Evolutionary conservation across 257 asterid genomes (phyloP).

Genomic region (Plantago major): DNA sequence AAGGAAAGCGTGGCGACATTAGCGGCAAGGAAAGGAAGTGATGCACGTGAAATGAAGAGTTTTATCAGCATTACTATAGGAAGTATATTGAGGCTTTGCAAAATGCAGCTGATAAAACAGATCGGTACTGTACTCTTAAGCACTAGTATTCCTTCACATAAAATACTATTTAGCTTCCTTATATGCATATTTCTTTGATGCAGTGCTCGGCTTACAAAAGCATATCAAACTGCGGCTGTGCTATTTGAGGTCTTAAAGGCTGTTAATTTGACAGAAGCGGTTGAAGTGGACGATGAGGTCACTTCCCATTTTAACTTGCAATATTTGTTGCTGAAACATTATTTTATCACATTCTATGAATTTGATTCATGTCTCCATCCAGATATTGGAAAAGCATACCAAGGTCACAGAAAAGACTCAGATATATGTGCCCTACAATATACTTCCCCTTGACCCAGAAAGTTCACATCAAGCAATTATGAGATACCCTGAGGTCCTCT

Average conservation of each 20-base stretch:
- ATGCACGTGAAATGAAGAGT: slow-evolving; percentile 97
- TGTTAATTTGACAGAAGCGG: slow-evolving; percentile 78
- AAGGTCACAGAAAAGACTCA: slow-evolving; percentile 79
- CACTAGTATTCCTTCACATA: slow-evolving; percentile 5
- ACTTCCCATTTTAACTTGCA: slow-evolving; percentile 3
- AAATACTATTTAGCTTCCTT: neutral
- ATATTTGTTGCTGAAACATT: neutral
- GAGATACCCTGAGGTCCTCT: slow-evolving; percentile 84
- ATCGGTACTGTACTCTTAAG: slow-evolving; percentile 50
- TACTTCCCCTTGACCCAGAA: slow-evolving; percentile 93
- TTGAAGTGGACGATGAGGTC: slow-evolving; percentile 90
- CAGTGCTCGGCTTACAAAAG: slow-evolving; percentile 97
- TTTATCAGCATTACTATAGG: slow-evolving; percentile 87
- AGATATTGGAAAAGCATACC: slow-evolving; percentile 81
- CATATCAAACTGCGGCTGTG: slow-evolving; percentile 97
- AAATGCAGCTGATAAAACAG: slow-evolving; percentile 94
- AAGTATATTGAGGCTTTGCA: slow-evolving; percentile 94
- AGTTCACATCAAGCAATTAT: slow-evolving; percentile 87
- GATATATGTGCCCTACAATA: slow-evolving; percentile 85
- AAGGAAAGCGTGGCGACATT: slow-evolving; percentile 85
- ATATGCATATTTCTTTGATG: neutral
- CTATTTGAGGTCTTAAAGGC: slow-evolving; percentile 96
- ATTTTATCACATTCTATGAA: slow-evolving; percentile 5
- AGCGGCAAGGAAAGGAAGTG: slow-evolving; percentile 73
- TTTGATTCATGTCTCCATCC: slow-evolving; percentile 23